Conservation (phyloP, 352 stramenopile genomes). For the Pythium sukuiense region DNA sequence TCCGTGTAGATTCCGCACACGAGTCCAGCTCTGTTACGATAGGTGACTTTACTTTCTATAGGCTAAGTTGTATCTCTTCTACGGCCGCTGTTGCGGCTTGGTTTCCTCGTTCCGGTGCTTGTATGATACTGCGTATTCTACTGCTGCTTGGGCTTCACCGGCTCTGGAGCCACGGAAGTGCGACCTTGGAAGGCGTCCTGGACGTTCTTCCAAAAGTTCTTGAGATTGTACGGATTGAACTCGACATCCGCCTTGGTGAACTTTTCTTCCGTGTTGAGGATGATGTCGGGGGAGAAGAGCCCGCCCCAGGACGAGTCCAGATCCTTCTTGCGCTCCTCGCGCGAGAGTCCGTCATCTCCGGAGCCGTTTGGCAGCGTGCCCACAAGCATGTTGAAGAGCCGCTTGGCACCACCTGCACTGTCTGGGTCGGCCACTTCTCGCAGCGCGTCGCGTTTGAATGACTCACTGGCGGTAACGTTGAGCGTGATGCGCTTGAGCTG, state of each 20-base stretch:
- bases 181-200: slow-evolving; percentile 52
- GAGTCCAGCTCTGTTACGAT: neutral
- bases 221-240: slow-evolving; percentile 76
- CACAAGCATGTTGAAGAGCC: slow-evolving; percentile 24
- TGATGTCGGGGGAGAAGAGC: slow-evolving; percentile 64
- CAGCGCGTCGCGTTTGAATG: slow-evolving; percentile 83
- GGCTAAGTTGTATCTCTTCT: slow-evolving; percentile 7
- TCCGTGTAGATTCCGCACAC: slow-evolving; percentile 11
- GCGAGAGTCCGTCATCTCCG: slow-evolving; percentile 11
- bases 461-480: slow-evolving; percentile 79
- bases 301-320: slow-evolving; percentile 78
- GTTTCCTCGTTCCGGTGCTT: neutral
- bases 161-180: neutral
- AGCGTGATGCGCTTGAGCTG: slow-evolving; percentile 69
- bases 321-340: slow-evolving; percentile 46
- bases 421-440: slow-evolving; percentile 56
- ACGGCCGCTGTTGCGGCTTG: no score
- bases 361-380: slow-evolving; percentile 32
- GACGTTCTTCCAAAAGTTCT: slow-evolving; percentile 56
- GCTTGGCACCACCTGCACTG: slow-evolving; percentile 20
- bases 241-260: slow-evolving; percentile 75
- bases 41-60: slow-evolving; percentile 3
- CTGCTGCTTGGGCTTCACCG: neutral
- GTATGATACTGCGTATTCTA: neutral
- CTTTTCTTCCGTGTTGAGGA: slow-evolving; percentile 70